These are phyloP conservation scores for Phialemoniopsis sp. DNA, from an alignment of 2,329 filamentous ascomycete genomes.

Conservation along the genomic window DNA sequence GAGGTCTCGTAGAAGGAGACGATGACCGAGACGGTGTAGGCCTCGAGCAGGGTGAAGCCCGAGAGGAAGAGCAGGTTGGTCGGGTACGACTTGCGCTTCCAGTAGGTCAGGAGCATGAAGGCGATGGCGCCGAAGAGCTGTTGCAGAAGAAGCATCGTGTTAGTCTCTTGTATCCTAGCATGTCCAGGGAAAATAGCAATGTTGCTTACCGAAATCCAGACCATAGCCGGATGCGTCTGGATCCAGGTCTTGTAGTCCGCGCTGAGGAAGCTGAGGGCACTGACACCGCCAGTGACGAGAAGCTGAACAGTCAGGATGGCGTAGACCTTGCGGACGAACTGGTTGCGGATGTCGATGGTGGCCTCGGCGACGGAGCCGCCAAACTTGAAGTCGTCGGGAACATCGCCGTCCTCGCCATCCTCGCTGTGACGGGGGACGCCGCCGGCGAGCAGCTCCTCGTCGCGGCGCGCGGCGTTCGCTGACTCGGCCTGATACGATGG, in stretches of 20 bases:
- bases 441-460: constrained; percentile 54
- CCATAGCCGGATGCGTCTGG: constrained; percentile 74
- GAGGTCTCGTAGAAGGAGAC: constrained; percentile 82
- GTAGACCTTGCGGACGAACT: constrained; percentile 97
- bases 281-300: constrained; percentile 75
- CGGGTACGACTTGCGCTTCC: constrained; percentile 94
- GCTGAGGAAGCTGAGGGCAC: constrained; percentile 83
- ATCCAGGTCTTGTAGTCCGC: constrained; percentile 79
- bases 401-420: constrained; percentile 85
- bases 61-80: constrained; percentile 90
- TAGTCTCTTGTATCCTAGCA: too few species aligned
- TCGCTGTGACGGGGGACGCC: constrained; percentile 72
- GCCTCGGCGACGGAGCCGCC: constrained; percentile 91
- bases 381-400: constrained; percentile 99
- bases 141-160: constrained; percentile 10
- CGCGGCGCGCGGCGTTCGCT: constrained; percentile 49
- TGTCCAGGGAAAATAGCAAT: not conserved
- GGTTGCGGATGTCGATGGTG: constrained; percentile 92
- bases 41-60: constrained; percentile 87
- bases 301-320: constrained; percentile 95
- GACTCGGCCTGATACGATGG: constrained; percentile 67
- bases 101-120: constrained; percentile 85
- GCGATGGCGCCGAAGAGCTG: constrained; percentile 75
- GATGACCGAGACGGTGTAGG: constrained; percentile 88
- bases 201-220: constrained; percentile 76